Percentiles rank a stretch among this genome's conserved stretches.
These are phyloP conservation scores for Metschnikowia shivogae DNA, from an alignment of 805 yeast species.

Conservation along the genomic window DNA sequence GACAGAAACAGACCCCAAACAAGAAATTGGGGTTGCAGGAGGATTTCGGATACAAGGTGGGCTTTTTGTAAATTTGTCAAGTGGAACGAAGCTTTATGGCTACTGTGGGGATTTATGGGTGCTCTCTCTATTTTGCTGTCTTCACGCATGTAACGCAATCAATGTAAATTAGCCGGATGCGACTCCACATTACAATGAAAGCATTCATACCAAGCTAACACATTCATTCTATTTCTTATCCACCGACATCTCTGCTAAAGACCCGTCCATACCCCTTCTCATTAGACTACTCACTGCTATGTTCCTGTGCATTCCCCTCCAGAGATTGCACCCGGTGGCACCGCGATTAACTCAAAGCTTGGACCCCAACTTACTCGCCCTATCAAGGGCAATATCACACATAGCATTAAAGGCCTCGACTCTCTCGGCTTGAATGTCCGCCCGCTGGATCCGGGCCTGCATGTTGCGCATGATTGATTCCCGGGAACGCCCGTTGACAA, in stretches of 20 bases:
- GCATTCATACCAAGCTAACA: too few species aligned
- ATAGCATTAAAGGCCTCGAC: constrained; percentile 73
- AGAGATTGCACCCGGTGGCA: neutral
- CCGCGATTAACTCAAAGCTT: constrained; percentile 19
- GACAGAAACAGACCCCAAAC: too few species aligned
- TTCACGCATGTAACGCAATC: neutral
- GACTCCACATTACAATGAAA: neutral
- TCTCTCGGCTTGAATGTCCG: constrained; percentile 54
- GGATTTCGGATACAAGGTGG: too few species aligned
- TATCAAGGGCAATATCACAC: constrained; percentile 86
- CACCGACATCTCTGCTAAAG: too few species aligned
- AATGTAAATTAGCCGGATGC: neutral
- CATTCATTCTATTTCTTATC: too few species aligned
- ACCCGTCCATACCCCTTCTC: too few species aligned
- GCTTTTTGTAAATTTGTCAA: too few species aligned
- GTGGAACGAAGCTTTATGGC: neutral
- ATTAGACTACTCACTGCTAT: too few species aligned
- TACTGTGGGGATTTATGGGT: neutral
- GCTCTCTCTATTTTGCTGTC: neutral
- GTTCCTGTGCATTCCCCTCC: too few species aligned
- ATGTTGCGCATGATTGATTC: constrained; percentile 54
- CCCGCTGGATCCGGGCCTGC: constrained; percentile 42
- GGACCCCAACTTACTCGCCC: constrained; percentile 53
- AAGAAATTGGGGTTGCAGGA: too few species aligned
- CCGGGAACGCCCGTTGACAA: constrained; percentile 80